Evolutionary conservation across 2,329 filamentous ascomycete genomes (phyloP).

Genomic region (Xylariaceae sp.): DNA sequence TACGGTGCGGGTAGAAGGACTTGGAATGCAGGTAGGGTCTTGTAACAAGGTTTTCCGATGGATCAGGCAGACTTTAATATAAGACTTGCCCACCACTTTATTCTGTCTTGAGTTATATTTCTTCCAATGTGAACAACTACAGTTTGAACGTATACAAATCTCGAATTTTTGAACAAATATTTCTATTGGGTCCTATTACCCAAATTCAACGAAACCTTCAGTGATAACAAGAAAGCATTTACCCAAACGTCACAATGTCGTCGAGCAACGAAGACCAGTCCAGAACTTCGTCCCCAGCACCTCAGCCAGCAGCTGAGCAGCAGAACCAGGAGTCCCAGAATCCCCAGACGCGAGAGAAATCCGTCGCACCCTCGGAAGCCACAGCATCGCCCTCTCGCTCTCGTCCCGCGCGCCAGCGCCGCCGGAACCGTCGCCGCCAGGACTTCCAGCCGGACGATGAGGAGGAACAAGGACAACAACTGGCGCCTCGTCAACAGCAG

Average conservation of each 20-base stretch:
- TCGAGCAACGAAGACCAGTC: constrained; percentile 30
- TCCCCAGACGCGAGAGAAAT: constrained; percentile 22
- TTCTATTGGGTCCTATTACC: not conserved
- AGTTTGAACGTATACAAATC: not conserved
- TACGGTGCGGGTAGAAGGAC: not conserved
- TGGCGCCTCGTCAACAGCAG: constrained; percentile 21
- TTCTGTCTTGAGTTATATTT: not conserved
- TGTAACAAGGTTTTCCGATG: not conserved
- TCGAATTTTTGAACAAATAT: not conserved
- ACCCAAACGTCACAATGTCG: too few species aligned
- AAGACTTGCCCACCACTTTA: not conserved
- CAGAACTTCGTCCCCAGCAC: constrained; percentile 22
- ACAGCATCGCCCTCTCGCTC: constrained; percentile 21
- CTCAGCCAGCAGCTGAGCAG: constrained; percentile 18
- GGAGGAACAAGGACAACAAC: constrained; percentile 22
- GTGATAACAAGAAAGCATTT: too few species aligned
- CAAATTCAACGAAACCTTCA: not conserved
- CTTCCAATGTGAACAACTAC: not conserved
- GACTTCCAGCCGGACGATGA: constrained; percentile 27
- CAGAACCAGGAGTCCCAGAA: constrained; percentile 5
- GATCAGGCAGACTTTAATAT: constrained; percentile 10
- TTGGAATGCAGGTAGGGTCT: constrained; percentile 21
- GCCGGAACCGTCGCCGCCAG: constrained; percentile 28
- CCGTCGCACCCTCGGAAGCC: constrained; percentile 21
- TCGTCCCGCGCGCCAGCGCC: constrained; percentile 29